Percentiles rank a stretch among this genome's conserved stretches.
Conservation (phyloP, 768 basidiomycete genomes). For the Collybia sordida region DNA sequence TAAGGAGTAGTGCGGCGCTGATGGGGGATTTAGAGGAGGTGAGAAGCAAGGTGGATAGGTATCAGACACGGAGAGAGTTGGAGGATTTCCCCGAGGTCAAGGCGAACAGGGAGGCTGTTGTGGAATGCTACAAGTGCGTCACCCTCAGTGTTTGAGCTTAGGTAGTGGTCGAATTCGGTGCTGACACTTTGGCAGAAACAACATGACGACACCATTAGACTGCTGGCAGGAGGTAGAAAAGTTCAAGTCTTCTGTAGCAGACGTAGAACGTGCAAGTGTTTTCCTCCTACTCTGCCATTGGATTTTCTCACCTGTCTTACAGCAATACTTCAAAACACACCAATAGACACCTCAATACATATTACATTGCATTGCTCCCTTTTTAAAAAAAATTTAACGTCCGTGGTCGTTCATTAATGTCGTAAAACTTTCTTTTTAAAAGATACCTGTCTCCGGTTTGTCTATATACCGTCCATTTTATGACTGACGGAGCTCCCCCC, state of each 20-base stretch:
- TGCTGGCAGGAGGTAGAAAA: conserved; percentile 72
- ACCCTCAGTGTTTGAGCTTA: too few species aligned
- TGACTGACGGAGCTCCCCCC: conserved; percentile 7
- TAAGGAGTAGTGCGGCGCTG: conserved; percentile 62
- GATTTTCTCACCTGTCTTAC: conserved; percentile 10
- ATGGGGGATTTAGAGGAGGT: conserved; percentile 78
- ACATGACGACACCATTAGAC: conserved; percentile 55
- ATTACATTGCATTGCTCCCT: not conserved
- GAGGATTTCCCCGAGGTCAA: conserved; percentile 57
- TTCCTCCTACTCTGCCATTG: not conserved
- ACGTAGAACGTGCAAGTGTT: conserved; percentile 62
- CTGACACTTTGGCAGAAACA: conserved; percentile 39
- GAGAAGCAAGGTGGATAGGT: conserved; percentile 68
- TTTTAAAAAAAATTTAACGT: not conserved
- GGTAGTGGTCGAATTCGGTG: too few species aligned
- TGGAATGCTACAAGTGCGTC: conserved; percentile 74
- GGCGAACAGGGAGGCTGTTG: conserved; percentile 55
- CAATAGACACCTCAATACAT: conserved; percentile 26
- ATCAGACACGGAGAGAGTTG: conserved; percentile 55
- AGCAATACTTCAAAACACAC: conserved; percentile 68
- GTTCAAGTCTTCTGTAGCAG: conserved; percentile 69
- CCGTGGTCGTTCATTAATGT: conserved; percentile 4
- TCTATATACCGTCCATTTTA: not conserved
- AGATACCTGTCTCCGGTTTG: conserved; percentile 8
- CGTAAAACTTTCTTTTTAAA: conserved; percentile 2